phyloP scores from a whole-genome alignment of 768 basidiomycete species.

The Cyclocybe aegerita region DNA sequence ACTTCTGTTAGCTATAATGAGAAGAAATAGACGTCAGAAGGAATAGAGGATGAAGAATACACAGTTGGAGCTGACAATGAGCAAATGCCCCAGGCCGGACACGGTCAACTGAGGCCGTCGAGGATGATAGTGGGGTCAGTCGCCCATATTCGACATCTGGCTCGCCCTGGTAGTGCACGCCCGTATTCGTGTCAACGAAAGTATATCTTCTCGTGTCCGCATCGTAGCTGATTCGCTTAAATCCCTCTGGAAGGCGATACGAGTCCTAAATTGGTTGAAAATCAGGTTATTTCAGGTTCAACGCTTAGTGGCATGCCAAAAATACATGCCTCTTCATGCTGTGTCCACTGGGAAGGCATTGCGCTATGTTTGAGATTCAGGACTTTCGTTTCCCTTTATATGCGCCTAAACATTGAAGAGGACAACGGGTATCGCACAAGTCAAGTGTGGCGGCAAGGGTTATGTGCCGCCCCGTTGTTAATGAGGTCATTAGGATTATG shows the following conservation, averaged over 20 bases:
- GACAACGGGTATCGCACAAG: no score
- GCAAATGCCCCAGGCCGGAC: constrained; percentile 24
- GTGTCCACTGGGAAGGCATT: background rate
- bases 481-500: no score
- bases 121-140: constrained; percentile 33
- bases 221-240: constrained; percentile 53
- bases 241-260: constrained; percentile 41
- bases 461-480: no score
- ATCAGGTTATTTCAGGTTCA: background rate
- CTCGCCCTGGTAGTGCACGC: constrained; percentile 42
- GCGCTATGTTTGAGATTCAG: no score
- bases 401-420: no score
- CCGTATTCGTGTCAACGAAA: constrained; percentile 41
- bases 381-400: no score
- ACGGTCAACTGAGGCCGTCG: constrained; percentile 6
- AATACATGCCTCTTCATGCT: constrained; percentile 3
- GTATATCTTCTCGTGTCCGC: constrained; percentile 51
- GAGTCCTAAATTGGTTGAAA: constrained; percentile 28
- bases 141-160: constrained; percentile 46
- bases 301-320: background rate
- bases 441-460: no score
- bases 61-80: constrained; percentile 17
- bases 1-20: background rate
- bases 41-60: background rate
- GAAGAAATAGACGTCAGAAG: background rate